Percentiles rank a stretch among this genome's conserved stretches.
These are phyloP conservation scores for Epichloe elymi DNA, from an alignment of 2,329 filamentous ascomycete genomes.

Conservation along the genomic window DNA sequence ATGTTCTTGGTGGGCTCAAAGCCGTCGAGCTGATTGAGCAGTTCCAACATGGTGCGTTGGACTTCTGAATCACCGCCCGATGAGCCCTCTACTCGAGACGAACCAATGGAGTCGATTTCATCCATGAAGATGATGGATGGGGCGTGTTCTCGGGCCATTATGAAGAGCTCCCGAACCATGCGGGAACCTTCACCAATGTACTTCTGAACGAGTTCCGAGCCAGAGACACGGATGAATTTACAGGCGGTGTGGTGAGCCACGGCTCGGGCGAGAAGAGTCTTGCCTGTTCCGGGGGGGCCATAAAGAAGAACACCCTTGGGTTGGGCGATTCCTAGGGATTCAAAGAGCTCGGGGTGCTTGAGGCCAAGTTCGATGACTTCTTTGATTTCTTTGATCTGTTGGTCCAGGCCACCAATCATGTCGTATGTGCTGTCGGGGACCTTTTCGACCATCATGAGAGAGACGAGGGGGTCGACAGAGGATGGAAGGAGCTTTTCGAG, in stretches of 20 bases:
- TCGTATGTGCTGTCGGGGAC: slow-evolving; percentile 99
- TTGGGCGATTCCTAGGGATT: slow-evolving; percentile 96
- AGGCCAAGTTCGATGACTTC: slow-evolving; percentile 98
- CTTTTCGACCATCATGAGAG: slow-evolving; percentile 99
- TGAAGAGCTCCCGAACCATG: slow-evolving; percentile 97
- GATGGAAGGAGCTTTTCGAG: slow-evolving; percentile 97
- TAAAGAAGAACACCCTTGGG: slow-evolving; percentile 96
- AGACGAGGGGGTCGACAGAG: slow-evolving; percentile 94
- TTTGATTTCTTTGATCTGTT: slow-evolving; percentile 99
- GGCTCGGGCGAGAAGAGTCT: slow-evolving; percentile 86
- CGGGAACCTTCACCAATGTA: slow-evolving; percentile 97
- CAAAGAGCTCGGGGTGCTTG: slow-evolving; percentile 96
- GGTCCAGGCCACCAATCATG: slow-evolving; percentile 97
- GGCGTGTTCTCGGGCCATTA: slow-evolving; percentile 97
- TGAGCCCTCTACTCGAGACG: slow-evolving; percentile 88
- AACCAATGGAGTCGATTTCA: slow-evolving; percentile 98
- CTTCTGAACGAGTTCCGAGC: slow-evolving; percentile 94
- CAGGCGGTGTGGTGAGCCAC: slow-evolving; percentile 98
- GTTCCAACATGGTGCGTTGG: slow-evolving; percentile 94
- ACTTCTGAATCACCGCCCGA: slow-evolving; percentile 95
- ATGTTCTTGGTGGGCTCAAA: slow-evolving; percentile 99
- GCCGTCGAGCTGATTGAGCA: slow-evolving; percentile 95
- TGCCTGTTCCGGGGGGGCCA: slow-evolving; percentile 91
- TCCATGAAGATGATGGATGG: slow-evolving; percentile 99
- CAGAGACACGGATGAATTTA: slow-evolving; percentile 96